Base-by-base conservation (phyloP, 2,329 filamentous ascomycete genomes). In the Paraphoma sp. region DNA sequence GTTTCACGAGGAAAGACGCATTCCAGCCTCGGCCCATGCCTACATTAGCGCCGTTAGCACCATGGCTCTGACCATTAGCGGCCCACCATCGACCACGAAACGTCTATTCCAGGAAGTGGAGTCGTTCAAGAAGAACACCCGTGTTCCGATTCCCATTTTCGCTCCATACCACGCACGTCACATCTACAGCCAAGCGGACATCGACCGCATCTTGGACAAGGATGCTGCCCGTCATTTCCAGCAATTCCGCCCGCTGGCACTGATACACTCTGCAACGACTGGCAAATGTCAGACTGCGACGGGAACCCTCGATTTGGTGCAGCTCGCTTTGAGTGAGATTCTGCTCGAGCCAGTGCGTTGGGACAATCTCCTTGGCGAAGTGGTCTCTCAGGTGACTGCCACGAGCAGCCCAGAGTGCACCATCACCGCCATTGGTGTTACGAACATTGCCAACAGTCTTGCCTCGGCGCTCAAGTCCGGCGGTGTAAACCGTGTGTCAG, bases 111-210 rank as follows among this genome's bases (percentile, higher is more conserved):
- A 76, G 53, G 76, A 85, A 51, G 77, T 73, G 17, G 77, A 80
- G 30, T 74, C 81, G 38, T 79, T 85, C 44, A 79, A 79, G 49
- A 78, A 80, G 44, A 79, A 80, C 60, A 82, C 84, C 63, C 81
- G 80, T 9, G 79, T 83, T 3, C 77, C 80, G 14, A 85, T 84
- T 38, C 81, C 84, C 6, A 81, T 87, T 16, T 84, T 82, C 62
- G 85, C 83, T 6, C 84, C 85, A 30, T 87, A 86, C 66, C 85
- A 87, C 72, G 85, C 85, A 6, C 73, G 78, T 23, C 85, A 87
- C 64, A 74, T 87, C 7, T 84, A 84, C 67, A 76, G 74, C 56
- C 67, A 81, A 44, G 76, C 76, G 40, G 83, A 86, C 53, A 74
- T 85, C 47, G 79, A 83, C 42, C 79, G 80, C 53, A 84, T 87